A percentile compares a stretch with the other conserved stretches of the same genome.
phyloP scores from a whole-genome alignment of 352 stramenopile genomes.

The Phytophthora litchii region DNA sequence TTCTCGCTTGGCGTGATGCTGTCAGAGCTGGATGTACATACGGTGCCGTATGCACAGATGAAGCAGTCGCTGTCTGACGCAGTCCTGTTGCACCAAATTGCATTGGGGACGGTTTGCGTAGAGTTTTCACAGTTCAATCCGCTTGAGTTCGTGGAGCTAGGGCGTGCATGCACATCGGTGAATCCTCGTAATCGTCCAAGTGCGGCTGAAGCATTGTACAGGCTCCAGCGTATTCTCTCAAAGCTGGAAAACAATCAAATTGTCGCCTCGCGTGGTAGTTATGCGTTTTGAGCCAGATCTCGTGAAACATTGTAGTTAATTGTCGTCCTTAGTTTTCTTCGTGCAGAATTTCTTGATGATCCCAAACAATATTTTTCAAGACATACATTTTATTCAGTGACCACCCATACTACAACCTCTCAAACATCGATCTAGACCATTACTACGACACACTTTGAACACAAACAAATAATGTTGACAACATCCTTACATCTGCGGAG shows the following conservation, averaged over 20 bases:
- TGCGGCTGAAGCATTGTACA: slow-evolving; percentile 19
- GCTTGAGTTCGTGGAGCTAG: slow-evolving; percentile 7
- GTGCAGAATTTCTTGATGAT: neutral
- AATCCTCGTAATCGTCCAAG: slow-evolving; percentile 11
- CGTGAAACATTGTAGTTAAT: neutral
- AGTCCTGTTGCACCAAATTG: slow-evolving; percentile 14
- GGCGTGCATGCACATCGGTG: slow-evolving; percentile 7
- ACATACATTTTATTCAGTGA: slow-evolving; percentile 8
- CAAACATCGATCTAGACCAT: slow-evolving; percentile 12
- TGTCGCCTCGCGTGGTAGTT: slow-evolving; percentile 2
- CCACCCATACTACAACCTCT: slow-evolving; percentile 5
- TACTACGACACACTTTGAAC: slow-evolving; percentile 8
- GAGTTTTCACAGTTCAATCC: slow-evolving; percentile 15
- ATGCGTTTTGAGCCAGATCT: slow-evolving; percentile 2
- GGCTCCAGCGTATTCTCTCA: slow-evolving; percentile 9
- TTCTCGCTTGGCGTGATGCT: slow-evolving; percentile 18
- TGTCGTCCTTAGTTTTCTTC: neutral
- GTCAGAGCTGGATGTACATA: slow-evolving; percentile 16
- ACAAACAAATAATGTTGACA: slow-evolving; percentile 5
- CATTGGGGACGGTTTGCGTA: neutral
- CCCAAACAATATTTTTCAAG: slow-evolving; percentile 6
- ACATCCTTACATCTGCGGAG: slow-evolving; percentile 31
- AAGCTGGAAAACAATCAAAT: slow-evolving; percentile 4
- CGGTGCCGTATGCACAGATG: slow-evolving; percentile 9
- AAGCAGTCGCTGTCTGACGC: slow-evolving; percentile 16